A percentile compares a stretch with the other conserved stretches of the same genome.
Conservation (phyloP, 805 yeast species). For the Candida sonorensis region DNA sequence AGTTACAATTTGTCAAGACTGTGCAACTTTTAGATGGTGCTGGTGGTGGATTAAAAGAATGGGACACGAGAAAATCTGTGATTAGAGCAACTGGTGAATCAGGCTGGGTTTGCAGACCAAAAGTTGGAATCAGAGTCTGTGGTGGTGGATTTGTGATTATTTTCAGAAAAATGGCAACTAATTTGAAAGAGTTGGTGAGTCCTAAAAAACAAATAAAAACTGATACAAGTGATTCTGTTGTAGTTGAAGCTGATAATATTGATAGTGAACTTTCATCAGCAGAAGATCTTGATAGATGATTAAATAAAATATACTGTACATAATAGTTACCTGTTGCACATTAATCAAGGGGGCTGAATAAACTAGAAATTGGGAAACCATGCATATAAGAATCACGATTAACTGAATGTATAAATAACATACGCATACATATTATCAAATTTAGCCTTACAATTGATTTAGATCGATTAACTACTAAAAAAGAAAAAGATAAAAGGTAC, state of each 20-base stretch:
- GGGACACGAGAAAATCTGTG: slow-evolving; percentile 38
- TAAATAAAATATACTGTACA: neutral
- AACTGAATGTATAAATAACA: no score
- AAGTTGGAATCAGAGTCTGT: slow-evolving; percentile 38
- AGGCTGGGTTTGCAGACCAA: slow-evolving; percentile 43
- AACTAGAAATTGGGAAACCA: no score
- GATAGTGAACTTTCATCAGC: no score
- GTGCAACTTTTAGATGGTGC: slow-evolving; percentile 40
- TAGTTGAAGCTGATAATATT: no score
- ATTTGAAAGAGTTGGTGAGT: slow-evolving; percentile 3
- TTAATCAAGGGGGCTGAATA: no score
- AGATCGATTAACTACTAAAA: no score
- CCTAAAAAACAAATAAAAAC: neutral
- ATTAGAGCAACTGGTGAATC: slow-evolving; percentile 34
- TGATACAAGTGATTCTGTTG: neutral
- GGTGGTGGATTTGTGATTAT: slow-evolving; percentile 48
- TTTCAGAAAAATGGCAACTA: slow-evolving; percentile 27
- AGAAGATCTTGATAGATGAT: no score
- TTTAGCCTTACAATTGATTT: no score
- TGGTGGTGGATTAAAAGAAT: slow-evolving; percentile 45
- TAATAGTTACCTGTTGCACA: neutral
- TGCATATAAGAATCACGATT: no score
- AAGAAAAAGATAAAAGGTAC: no score
- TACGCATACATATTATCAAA: no score
- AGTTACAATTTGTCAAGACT: slow-evolving; percentile 31